Base-by-base conservation (phyloP, 306 rosid genomes). In the Begonia loranthoides region DNA sequence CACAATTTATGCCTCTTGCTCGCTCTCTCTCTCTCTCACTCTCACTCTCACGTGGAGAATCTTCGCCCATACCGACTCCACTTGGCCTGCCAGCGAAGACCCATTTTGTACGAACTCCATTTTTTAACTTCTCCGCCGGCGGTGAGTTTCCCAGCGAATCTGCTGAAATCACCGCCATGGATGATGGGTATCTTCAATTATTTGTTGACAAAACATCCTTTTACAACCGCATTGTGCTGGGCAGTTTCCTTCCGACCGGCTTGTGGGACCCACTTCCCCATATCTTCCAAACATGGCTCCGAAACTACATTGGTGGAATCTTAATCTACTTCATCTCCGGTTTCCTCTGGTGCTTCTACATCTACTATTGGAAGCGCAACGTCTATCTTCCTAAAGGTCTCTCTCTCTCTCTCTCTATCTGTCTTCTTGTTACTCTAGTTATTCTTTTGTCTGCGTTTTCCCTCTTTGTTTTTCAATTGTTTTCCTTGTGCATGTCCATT, bases 271-370 rank as follows among this genome's bases (percentile, higher is more conserved):
- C 85, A 40, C 76, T 90, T 17, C 95, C 94, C 0, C 90, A 70
- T 54, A 76, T 85, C 61, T 9, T 72, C 39, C 97, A 82, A 64
- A 66, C 85, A 0, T 90, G 97, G 97, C 74, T 90, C 12, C 84
- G 95, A 7, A 85, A 90, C 72, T 85, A 63, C 85, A 54, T 90
- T 49, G 95, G 83, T 7, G 97, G 92, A 1, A 49, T 59, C 40
- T 48, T 74, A 6, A 54, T 85, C 54, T 90, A 90, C 77, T 24
- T 90, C 41, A 2, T 85, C 54, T 76, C 87, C 13, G 92, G 86
- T 5, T 41, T 82, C 63, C 49, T 86, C 13, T 90, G 97, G 97
- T 82, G 75, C 65, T 72, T 85, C 72, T 78, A 66, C 62, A 78
- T 90, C 51, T 90, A 90, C 55, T 72, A 70, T 67, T 70, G 73